Evolutionary conservation across 202 grass and related monocot genomes (phyloP), one percentile per base, ranked within the genome.

Genomic region (Tripidium arundinaceum): DNA sequence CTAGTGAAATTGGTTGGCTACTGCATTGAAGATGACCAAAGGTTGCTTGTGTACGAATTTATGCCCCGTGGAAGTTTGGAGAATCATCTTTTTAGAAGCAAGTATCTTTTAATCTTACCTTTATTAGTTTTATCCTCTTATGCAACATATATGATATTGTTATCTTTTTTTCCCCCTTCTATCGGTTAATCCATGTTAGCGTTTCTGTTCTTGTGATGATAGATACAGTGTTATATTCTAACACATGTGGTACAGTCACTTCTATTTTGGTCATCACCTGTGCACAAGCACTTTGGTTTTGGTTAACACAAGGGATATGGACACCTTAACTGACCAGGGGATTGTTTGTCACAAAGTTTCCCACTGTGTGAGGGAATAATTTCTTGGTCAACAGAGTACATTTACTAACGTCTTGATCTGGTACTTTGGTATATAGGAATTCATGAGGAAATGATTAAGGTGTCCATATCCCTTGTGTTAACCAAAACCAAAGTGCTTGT

Each of bases 21-120:
- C 59, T 93, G 93, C 86, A 92, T 88, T 79, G 93, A 97, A 90
- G 88, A 97, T 88, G 93, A 97, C 68, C 90, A 97, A 65, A 83
- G 93, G 77, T 78, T 97, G 87, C 80, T 97, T 72, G 93, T 75
- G 13, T 97, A 97, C 12, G 93, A 97, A 81, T 97, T 91, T 68
- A 97, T 97, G 93, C 86, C 90, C 16, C 87, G 93, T 65, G 93
- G 93, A 83, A 97, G 90, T 68, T 85, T 97, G 84, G 90, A 97
- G 85, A 97, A 93, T 74, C 90, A 97, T 84, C 93, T 97, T 86
- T 93, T 97, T 63, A 93, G 90, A 57, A 93, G 93, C 93, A 91
- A 79, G 83, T 45, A 18, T 71, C 12, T 38, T 67, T 19, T 31
- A 46, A 11, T 70, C 68, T 72, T 18, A 52, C 59, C 50, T 59